Conservation (phyloP, 1,139 yeast species). For the Debaryomyces sp. region DNA sequence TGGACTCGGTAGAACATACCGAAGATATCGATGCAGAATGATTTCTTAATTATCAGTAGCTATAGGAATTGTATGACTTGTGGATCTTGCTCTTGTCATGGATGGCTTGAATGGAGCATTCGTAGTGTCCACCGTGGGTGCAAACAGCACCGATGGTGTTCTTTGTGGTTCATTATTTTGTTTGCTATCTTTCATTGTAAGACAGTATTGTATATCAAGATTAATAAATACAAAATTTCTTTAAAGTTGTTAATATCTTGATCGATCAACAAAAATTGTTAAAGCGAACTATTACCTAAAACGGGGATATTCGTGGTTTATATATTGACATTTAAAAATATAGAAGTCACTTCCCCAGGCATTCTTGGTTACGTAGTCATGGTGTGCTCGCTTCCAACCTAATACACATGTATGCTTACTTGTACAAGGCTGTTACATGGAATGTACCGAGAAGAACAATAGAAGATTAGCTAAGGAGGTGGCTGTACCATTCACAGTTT, state of each 20-base stretch:
- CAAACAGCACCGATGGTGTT: slow-evolving; percentile 3
- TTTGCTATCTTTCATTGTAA: background rate
- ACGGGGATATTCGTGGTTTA: background rate
- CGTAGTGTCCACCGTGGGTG: background rate
- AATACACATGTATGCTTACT: background rate
- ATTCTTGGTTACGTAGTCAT: slow-evolving; percentile 5
- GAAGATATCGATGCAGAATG: slow-evolving; percentile 21
- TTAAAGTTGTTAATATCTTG: background rate
- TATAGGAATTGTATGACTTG: slow-evolving; percentile 3
- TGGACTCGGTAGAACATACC: slow-evolving; percentile 7
- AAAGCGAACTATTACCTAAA: background rate
- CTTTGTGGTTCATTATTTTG: slow-evolving; percentile 1
- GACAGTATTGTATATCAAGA: background rate
- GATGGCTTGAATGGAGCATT: background rate
- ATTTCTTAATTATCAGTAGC: slow-evolving; percentile 12
- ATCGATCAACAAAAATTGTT: background rate
- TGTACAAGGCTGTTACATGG: slow-evolving; percentile 4
- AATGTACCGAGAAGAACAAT: background rate
- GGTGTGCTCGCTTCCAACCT: background rate
- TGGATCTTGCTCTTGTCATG: slow-evolving; percentile 11
- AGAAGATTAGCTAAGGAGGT: slow-evolving; percentile 1
- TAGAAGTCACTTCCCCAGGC: slow-evolving; percentile 1
- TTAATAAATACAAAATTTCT: background rate
- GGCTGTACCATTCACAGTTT: background rate
- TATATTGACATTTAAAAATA: background rate